Base-by-base conservation (phyloP, 2,329 filamentous ascomycete species). In the Calonectria pauciramosa region DNA sequence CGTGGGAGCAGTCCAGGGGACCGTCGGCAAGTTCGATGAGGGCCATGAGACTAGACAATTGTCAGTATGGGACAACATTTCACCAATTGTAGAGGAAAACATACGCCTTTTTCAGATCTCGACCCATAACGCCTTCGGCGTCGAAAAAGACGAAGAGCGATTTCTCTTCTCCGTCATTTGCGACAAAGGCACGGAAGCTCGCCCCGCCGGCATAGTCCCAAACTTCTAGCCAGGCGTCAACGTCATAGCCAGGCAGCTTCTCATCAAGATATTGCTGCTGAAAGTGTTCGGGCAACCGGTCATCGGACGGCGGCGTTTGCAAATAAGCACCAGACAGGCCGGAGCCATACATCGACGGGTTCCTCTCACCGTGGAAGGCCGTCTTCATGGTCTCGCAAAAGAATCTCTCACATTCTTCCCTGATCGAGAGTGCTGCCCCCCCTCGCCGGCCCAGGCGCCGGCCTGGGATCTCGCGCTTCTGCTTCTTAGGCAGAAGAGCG, bases 381-480 rank as follows among this genome's bases (percentile, higher is more conserved):
- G 93, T 89, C 89, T 92, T 94, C 93, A 98, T 95, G 91, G 93
- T 94, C 94, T 96, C 95, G 89, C 96, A 98, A 92, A 98, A 98
- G 94, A 98, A 96, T 91, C 96, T 98, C 96, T 98, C 96, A 98
- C 96, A 98, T 95, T 98, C 96, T 96, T 94, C 96, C 95, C 94
- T 96, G 91, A 98, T 98, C 90, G 93, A 93, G 88, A 95, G 93
- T 94, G 95, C 93, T 93, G 96, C 96, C 95, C 96, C 96, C 94
- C 94, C 94, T 94, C 90, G 91, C 85, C 91, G 89, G 85, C 87
- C 86, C 84, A 85, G 84, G 83, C 83, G 84, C 79, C 81, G 81
- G 82, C 84, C 84, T 81, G 85, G 84, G 80, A 83, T 84, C 77
- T 86, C 85, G 82, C 84, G 84, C 83, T 84, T 87, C 82, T 85